Evolutionary conservation across 2,329 filamentous ascomycete species (phyloP).

Genomic region (Neonectria sp.): DNA sequence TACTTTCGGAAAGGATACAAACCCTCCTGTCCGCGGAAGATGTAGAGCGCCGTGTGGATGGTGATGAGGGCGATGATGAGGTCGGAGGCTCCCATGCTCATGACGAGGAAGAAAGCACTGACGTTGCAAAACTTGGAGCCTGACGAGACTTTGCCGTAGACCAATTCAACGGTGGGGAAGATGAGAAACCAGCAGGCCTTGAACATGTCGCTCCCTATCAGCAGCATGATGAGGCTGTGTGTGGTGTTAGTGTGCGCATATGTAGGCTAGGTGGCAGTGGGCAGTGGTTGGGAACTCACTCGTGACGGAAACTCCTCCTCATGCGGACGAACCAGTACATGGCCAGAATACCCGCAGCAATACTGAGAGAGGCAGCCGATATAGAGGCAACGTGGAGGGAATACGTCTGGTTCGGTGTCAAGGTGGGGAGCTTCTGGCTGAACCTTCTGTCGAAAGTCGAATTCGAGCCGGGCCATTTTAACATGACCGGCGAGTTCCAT

Average conservation of each 20-base stretch:
- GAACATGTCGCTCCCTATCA: slow-evolving; percentile 81
- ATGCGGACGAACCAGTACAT: slow-evolving; percentile 83
- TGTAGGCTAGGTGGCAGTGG: neutral
- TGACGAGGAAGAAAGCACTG: slow-evolving; percentile 76
- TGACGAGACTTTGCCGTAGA: slow-evolving; percentile 64
- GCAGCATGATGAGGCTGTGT: slow-evolving; percentile 78
- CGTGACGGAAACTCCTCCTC: slow-evolving; percentile 80
- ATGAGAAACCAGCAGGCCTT: slow-evolving; percentile 79
- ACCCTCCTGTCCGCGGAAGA: slow-evolving; percentile 75
- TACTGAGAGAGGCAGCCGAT: slow-evolving; percentile 64
- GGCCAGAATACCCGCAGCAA: slow-evolving; percentile 68
- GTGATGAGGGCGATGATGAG: slow-evolving; percentile 81
- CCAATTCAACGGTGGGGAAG: slow-evolving; percentile 73
- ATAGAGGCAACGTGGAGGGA: slow-evolving; percentile 54
- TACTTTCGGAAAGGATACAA: slow-evolving; percentile 77
- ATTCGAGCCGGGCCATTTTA: slow-evolving; percentile 31
- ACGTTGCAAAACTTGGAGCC: slow-evolving; percentile 74
- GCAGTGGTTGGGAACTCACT: slow-evolving; percentile 50
- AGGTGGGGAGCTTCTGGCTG: slow-evolving; percentile 37
- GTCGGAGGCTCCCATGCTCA: slow-evolving; percentile 80
- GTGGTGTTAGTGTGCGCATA: slow-evolving; percentile 21
- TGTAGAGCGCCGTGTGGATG: slow-evolving; percentile 79
- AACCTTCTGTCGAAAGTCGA: slow-evolving; percentile 29
- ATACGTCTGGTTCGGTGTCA: slow-evolving; percentile 39
- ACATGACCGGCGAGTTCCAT: neutral